Percentiles rank a stretch among this genome's conserved stretches.
phyloP scores from a whole-genome alignment of 257 asterid genomes.

The Nemophila menziesii region DNA sequence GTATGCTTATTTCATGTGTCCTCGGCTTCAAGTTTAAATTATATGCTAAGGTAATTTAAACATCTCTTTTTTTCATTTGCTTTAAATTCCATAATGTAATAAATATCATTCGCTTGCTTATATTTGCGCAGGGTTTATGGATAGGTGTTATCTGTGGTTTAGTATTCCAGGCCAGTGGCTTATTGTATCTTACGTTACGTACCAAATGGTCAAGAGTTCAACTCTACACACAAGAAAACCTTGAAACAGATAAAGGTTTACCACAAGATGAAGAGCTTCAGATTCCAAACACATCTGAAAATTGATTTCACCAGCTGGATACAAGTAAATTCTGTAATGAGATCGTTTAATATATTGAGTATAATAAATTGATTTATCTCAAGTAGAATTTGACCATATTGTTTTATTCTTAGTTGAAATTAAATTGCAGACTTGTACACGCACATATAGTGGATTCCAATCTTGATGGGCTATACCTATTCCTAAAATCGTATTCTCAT shows the following conservation, averaged over 20 bases:
- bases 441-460: too few relatives aligned
- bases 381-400: too few relatives aligned
- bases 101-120: background rate
- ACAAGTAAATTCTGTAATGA: too few relatives aligned
- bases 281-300: background rate
- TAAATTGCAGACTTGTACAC: too few relatives aligned
- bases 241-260: background rate
- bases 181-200: slow-evolving; percentile 36
- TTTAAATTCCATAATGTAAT: background rate
- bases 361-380: too few relatives aligned
- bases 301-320: too few relatives aligned
- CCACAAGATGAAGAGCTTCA: background rate
- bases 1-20: slow-evolving; percentile 45
- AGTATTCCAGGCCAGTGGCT: slow-evolving; percentile 36
- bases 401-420: too few relatives aligned
- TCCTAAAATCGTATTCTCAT: too few relatives aligned
- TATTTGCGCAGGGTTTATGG: slow-evolving; percentile 53
- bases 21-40: slow-evolving; percentile 45
- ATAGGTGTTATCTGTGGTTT: slow-evolving; percentile 62
- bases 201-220: slow-evolving; percentile 45
- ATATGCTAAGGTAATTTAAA: slow-evolving; percentile 37
- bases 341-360: too few relatives aligned
- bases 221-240: slow-evolving; percentile 4
- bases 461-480: too few relatives aligned
- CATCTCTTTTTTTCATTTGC: background rate